Evolutionary conservation across 2,329 filamentous ascomycete genomes (phyloP).

Genomic region (Ustilaginoidea virens): DNA sequence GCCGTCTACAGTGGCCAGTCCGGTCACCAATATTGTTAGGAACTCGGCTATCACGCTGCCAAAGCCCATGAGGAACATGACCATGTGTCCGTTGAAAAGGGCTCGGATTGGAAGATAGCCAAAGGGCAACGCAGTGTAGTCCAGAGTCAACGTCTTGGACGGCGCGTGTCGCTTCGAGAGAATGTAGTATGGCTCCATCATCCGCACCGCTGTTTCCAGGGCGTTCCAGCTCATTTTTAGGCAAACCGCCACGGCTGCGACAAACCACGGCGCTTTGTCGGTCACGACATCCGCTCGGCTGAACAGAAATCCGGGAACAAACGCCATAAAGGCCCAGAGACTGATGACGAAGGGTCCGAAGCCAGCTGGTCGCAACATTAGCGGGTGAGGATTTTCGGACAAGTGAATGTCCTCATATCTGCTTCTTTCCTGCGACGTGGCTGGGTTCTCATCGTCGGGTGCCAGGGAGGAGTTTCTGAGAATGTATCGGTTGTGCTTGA

Average conservation of each 20-base stretch:
- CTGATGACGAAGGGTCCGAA: conserved; percentile 44
- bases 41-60: conserved; percentile 61
- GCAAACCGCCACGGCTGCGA: conserved; percentile 48
- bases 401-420: conserved; percentile 33
- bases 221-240: conserved; percentile 56
- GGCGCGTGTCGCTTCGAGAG: conserved; percentile 51
- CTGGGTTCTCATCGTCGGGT: conserved; percentile 38
- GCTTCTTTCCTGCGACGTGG: conserved; percentile 25
- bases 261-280: conserved; percentile 46
- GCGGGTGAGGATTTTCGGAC: conserved; percentile 48
- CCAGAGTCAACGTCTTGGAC: conserved; percentile 49
- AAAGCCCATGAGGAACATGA: conserved; percentile 53
- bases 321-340: conserved; percentile 37
- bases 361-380: conserved; percentile 48
- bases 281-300: conserved; percentile 36
- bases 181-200: conserved; percentile 62
- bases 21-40: conserved; percentile 52
- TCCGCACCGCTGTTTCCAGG: conserved; percentile 53
- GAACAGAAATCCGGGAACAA: conserved; percentile 50
- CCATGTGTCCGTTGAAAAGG: conserved; percentile 44
- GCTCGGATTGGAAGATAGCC: conserved; percentile 48
- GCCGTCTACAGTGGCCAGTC: conserved; percentile 49
- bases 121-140: conserved; percentile 60
- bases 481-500: conserved; percentile 53
- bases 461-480: conserved; percentile 56